phyloP scores from a whole-genome alignment of 805 yeast genomes.

The Sugiyamaella smithiae region DNA sequence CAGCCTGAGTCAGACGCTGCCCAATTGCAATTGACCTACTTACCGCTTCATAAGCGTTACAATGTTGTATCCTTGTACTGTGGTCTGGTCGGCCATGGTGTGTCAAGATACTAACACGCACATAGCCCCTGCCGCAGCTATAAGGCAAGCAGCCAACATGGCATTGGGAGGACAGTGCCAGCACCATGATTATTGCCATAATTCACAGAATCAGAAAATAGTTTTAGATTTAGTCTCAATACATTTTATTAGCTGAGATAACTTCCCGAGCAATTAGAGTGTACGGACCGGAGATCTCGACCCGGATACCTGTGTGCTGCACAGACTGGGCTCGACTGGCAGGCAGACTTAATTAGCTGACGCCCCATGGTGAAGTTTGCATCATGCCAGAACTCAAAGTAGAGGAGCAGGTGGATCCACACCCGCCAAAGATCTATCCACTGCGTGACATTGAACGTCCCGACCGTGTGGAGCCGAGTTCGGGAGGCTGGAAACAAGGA shows the following conservation, averaged over 20 bases:
- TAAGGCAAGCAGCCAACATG: too few species aligned
- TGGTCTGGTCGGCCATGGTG: conserved; percentile 20
- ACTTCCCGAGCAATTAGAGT: too few species aligned
- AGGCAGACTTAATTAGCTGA: neutral
- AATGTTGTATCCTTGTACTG: conserved; percentile 80
- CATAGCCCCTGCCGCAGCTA: too few species aligned
- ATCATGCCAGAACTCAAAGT: neutral
- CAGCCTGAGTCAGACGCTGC: conserved; percentile 44
- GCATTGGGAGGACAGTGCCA: too few species aligned
- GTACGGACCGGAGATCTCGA: too few species aligned
- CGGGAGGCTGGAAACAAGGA: conserved; percentile 47
- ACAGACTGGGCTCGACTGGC: too few species aligned
- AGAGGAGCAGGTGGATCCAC: neutral
- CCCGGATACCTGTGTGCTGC: too few species aligned
- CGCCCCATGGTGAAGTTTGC: neutral
- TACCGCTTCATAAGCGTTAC: conserved; percentile 72
- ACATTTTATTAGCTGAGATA: too few species aligned
- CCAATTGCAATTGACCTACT: conserved; percentile 23
- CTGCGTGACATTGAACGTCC: conserved; percentile 29
- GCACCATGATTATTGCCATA: too few species aligned
- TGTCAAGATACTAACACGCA: neutral
- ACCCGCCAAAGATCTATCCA: conserved; percentile 19
- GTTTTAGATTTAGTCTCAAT: too few species aligned
- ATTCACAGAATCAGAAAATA: too few species aligned
- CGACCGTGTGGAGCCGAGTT: conserved; percentile 41